Conservation (phyloP, 352 stramenopile species). For the Pythium brachiatum region DNA sequence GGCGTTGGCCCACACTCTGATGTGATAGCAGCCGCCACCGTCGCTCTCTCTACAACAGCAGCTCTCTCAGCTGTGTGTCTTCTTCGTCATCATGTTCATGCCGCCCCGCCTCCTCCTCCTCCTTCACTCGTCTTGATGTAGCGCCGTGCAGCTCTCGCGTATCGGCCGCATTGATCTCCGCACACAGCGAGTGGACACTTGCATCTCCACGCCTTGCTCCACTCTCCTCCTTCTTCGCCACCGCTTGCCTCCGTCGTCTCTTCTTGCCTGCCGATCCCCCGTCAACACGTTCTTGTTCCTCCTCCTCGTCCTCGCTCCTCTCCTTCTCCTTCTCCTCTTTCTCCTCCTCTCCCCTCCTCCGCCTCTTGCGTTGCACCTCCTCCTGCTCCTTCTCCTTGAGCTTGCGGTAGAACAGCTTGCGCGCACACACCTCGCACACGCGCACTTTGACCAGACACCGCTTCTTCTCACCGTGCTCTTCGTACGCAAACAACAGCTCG, state of each 20-base stretch:
- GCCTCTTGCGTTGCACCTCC: constrained; percentile 12
- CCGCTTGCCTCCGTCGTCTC: neutral
- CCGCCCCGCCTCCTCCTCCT: neutral
- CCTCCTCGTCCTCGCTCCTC: neutral
- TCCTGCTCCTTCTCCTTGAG: constrained; percentile 29
- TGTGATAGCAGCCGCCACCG: too few relatives aligned
- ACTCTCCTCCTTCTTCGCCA: neutral
- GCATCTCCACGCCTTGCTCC: neutral
- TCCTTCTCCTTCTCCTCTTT: constrained; percentile 15
- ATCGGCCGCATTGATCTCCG: constrained; percentile 32
- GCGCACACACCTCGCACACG: constrained; percentile 55
- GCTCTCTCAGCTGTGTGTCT: constrained; percentile 1
- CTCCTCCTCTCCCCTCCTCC: constrained; percentile 19
- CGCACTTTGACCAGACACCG: constrained; percentile 77
- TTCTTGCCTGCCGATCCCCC: neutral
- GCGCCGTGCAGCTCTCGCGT: neutral
- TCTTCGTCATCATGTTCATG: neutral
- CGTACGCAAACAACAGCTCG: constrained; percentile 79
- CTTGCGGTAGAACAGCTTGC: constrained; percentile 74
- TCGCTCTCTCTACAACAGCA: constrained; percentile 8
- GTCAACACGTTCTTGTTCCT: neutral
- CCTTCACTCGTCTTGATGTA: neutral
- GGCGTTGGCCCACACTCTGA: neutral
- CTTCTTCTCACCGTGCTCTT: constrained; percentile 62
- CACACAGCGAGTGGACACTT: constrained; percentile 34